Base-by-base conservation (phyloP, 2,329 filamentous ascomycete species). In the Aspergillus phoenicis region DNA sequence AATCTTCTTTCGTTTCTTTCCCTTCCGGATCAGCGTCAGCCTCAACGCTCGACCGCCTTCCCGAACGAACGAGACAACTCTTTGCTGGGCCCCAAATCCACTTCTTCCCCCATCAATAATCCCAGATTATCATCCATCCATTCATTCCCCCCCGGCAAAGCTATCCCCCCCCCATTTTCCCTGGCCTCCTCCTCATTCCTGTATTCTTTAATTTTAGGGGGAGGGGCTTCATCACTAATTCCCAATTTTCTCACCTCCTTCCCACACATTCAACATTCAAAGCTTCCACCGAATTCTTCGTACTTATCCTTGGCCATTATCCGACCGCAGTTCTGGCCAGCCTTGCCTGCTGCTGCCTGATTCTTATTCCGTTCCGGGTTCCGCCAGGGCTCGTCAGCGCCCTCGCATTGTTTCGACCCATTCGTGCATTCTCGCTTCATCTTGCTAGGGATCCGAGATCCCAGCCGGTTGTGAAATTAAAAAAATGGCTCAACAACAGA, bases 401-500 rank as follows among this genome's bases (percentile, higher is more conserved):
- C 52, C 58, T 55, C 52, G 24, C 60, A 52, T 58, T 59, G 39
- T 59, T 52, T 56, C 58, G 51, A 36, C 39, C 48, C 24, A 45
- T 55, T 45, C 53, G 53, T 56, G 38, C 57, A 17, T 43, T 41
- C 57, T 59, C 52, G 45, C 61, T 60, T 63, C 60, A 57, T 62
- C 59, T 49, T 39, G 17, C 52, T 54, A 58, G 56, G 52, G 45
- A 45, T 24, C 54, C 20, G 52, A 17, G 41, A 57, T 49, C 24
- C 45, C 22, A 47, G 38, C 39, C 55, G 26, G 57, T 63, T 39
- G 63, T 64, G 55, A 58, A 70, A 59, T 20, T 60, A 77, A 55
- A 59, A 70, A 59, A 61, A 77, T 79, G 76, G 73, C 75, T 59
- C 77, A 77, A 68, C 73, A 76, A 66, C 72, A 74, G 60, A 69